Percentiles rank a stretch among this genome's conserved stretches.
phyloP scores from a whole-genome alignment of 2,329 filamentous ascomycete species.

The Anisogramma anomala region DNA sequence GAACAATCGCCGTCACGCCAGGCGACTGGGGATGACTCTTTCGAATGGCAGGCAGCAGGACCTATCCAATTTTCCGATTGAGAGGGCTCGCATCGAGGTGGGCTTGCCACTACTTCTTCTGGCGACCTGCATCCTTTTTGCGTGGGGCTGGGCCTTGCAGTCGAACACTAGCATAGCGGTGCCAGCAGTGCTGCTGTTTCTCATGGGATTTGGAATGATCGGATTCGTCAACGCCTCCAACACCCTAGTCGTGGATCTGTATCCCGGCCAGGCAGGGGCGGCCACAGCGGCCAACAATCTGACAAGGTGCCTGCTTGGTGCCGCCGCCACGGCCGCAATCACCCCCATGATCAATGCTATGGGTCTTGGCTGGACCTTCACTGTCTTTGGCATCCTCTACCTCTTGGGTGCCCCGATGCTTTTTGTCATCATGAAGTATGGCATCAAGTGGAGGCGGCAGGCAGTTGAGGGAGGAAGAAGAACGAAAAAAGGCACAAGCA shows the following conservation, averaged over 20 bases:
- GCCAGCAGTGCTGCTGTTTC: constrained; percentile 33
- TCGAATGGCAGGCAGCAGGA: constrained; percentile 41
- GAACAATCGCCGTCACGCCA: constrained; percentile 54
- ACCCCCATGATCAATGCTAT: constrained; percentile 39
- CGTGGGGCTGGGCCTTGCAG: constrained; percentile 43
- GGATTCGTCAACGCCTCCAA: constrained; percentile 43
- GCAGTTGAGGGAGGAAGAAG: constrained; percentile 21
- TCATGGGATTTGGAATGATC: constrained; percentile 38
- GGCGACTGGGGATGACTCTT: constrained; percentile 38
- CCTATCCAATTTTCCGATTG: constrained; percentile 38
- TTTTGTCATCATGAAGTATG: constrained; percentile 29
- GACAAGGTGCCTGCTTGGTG: constrained; percentile 42
- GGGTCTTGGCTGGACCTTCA: constrained; percentile 41
- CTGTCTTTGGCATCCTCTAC: constrained; percentile 33
- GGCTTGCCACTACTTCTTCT: constrained; percentile 40
- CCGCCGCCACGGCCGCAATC: constrained; percentile 39
- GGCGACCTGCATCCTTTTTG: constrained; percentile 32
- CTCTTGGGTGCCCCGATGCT: constrained; percentile 29
- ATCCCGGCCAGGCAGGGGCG: constrained; percentile 38
- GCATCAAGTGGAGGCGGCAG: constrained; percentile 32
- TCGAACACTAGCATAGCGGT: constrained; percentile 31
- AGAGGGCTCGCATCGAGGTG: constrained; percentile 37
- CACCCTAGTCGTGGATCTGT: constrained; percentile 44
- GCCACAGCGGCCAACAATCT: constrained; percentile 47
- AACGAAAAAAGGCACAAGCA: constrained; percentile 17